Percentiles rank a stretch among this genome's conserved stretches.
These are phyloP conservation scores for Leccinum uliginosum DNA, from an alignment of 768 basidiomycete genomes.

Conservation along the genomic window DNA sequence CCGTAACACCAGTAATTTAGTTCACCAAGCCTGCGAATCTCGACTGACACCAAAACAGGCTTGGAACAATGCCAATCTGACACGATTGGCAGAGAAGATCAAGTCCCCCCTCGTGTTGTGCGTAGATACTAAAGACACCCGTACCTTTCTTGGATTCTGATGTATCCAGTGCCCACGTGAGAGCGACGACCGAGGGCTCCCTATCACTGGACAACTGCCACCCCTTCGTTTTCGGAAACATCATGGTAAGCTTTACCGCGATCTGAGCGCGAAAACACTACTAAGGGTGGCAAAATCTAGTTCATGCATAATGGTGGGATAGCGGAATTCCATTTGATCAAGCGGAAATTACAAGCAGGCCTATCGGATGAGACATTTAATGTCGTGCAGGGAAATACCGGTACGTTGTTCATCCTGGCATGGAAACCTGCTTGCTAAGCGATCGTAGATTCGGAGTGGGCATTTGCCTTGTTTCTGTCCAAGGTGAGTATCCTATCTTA, in stretches of 20 bases:
- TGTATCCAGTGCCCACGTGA: conserved; percentile 71
- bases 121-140: conserved; percentile 24
- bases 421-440: not conserved
- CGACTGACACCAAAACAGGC: conserved; percentile 49
- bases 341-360: conserved; percentile 70
- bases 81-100: conserved; percentile 94
- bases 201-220: conserved; percentile 94
- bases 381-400: conserved; percentile 89
- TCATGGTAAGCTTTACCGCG: conserved; percentile 61
- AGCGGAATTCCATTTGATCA: conserved; percentile 75
- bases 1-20: conserved; percentile 76
- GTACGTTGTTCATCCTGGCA: conserved; percentile 33
- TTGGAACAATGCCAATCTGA: conserved; percentile 94
- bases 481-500: conserved; percentile 42
- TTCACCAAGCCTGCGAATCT: not conserved
- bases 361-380: conserved; percentile 84
- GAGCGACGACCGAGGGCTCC: conserved; percentile 89
- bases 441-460: conserved; percentile 87
- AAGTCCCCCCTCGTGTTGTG: conserved; percentile 94
- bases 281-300: conserved; percentile 34
- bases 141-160: not conserved
- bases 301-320: conserved; percentile 99
- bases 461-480: conserved; percentile 87
- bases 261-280: not conserved
- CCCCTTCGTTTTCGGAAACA: conserved; percentile 86